Evolutionary conservation across 371 early-diverging fungal genomes (phyloP).

Genomic region (Mitosporidium daphniae): DNA sequence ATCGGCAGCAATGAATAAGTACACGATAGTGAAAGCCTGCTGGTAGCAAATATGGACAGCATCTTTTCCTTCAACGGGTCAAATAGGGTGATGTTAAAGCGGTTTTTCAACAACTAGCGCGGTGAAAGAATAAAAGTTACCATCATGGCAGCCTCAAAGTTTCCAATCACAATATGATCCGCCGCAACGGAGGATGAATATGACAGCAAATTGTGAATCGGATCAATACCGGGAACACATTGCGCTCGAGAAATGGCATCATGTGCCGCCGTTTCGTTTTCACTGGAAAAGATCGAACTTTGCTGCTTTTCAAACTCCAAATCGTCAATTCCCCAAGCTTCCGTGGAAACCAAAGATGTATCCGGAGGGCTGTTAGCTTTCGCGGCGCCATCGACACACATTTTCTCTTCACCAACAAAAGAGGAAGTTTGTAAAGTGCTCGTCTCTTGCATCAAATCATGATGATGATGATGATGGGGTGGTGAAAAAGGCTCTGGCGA

Average conservation of each 20-base stretch:
- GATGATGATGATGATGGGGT: too few species aligned
- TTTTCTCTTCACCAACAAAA: too few species aligned
- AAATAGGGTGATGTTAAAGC: slow-evolving; percentile 49
- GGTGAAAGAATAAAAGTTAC: slow-evolving; percentile 4
- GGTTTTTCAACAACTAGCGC: slow-evolving; percentile 27
- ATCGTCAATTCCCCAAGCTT: too few species aligned
- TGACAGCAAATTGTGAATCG: slow-evolving; percentile 27
- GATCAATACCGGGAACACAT: slow-evolving; percentile 23
- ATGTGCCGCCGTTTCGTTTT: slow-evolving; percentile 12
- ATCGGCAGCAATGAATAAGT: slow-evolving; percentile 11
- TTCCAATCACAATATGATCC: slow-evolving; percentile 62
- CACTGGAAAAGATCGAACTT: slow-evolving; percentile 18
- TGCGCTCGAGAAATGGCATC: slow-evolving; percentile 6
- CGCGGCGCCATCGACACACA: too few species aligned
- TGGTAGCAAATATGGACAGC: slow-evolving; percentile 10
- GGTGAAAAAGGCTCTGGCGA: too few species aligned
- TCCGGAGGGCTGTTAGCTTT: too few species aligned
- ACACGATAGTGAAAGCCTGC: slow-evolving; percentile 15
- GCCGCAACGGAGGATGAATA: slow-evolving; percentile 37
- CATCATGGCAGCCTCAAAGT: slow-evolving; percentile 66
- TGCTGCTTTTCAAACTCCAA: too few species aligned
- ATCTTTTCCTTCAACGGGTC: slow-evolving; percentile 40
- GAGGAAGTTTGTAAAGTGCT: too few species aligned
- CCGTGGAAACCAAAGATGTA: too few species aligned
- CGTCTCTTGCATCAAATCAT: too few species aligned